Conservation (phyloP, 192 early-diverging fungal genomes). For the Coemansia sp. region DNA sequence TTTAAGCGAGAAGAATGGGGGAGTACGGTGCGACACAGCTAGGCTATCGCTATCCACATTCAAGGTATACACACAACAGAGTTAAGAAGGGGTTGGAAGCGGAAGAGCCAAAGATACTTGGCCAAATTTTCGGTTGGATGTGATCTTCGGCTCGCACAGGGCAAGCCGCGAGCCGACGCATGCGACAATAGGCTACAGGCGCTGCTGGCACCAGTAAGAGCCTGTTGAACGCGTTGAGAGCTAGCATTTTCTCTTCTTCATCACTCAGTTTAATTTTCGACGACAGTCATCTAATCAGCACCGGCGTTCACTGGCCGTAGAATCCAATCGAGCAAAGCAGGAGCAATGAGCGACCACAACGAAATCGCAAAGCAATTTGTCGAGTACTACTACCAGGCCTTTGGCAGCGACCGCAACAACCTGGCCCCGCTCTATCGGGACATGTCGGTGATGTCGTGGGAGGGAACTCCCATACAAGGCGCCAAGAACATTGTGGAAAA, state of each 20-base stretch:
- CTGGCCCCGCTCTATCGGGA: conserved; percentile 75
- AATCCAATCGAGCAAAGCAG: not conserved
- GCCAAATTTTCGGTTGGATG: not conserved
- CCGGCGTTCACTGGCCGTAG: not conserved
- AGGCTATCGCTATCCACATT: not conserved
- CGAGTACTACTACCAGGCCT: conserved; percentile 84
- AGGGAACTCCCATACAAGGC: conserved; percentile 68
- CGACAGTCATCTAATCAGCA: not conserved
- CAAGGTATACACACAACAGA: not conserved
- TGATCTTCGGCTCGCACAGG: not conserved
- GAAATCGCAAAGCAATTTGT: conserved; percentile 70
- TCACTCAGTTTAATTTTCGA: not conserved
- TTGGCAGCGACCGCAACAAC: conserved; percentile 67
- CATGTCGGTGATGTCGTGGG: conserved; percentile 83
- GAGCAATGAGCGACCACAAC: conserved; percentile 19
- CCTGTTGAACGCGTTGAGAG: not conserved
- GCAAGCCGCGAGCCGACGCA: conserved; percentile 1
- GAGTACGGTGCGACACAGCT: not conserved
- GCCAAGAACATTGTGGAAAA: conserved; percentile 69
- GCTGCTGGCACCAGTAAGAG: too few relatives aligned
- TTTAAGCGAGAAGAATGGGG: not conserved
- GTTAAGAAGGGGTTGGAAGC: not conserved
- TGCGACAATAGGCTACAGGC: not conserved
- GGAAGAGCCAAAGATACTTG: too few relatives aligned
- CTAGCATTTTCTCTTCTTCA: not conserved